Base-by-base conservation (phyloP, 75 land plant species). In the Pseudotsuga menziesii region DNA sequence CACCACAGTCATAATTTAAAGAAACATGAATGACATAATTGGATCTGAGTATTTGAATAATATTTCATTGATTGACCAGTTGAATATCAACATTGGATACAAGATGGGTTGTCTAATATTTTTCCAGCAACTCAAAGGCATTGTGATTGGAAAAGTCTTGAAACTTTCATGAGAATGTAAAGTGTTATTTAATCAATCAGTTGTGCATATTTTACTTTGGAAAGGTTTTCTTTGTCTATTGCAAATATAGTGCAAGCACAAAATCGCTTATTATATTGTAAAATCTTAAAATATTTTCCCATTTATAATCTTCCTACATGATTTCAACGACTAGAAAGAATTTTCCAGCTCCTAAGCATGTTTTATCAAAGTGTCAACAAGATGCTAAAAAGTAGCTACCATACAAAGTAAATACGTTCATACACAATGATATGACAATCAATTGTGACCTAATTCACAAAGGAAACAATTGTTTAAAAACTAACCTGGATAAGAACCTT, bases 81-180 rank as follows among this genome's bases (percentile, higher is more conserved):
- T 91, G 94, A 58, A 94, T 94, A 76, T 94, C 94, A 78, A 89
- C 94, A 74, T 94, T 91, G 81, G 91, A 91, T 12, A 91, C 90
- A 22, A 90, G 91, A 84, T 94, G 96, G 44, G 85, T 90, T 61
- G 83, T 81, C 22, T 82, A 48, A 75, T 94, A 94, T 76, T 82
- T 92, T 71, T 85, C 77, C 4, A 92, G 85, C 58, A 94, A 78
- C 57, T 85, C 91, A 76, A 94, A 91, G 35, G 88, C 88, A 75
- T 86, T 84, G 80, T 84, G 87, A 75, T 84, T 86, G 32, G 87
- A 83, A 70, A 94, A 94, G 73, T 94, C 98, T 77, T 94, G 96
- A 82, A 94, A 94, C 98, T 94, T 87, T 61, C 78, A 63, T 67
- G 44, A 76, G 72, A 69, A 69, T 13, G n/a, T 41, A 39, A 1